phyloP scores from a whole-genome alignment of 352 stramenopile species.

The Blastocystis sp. region DNA sequence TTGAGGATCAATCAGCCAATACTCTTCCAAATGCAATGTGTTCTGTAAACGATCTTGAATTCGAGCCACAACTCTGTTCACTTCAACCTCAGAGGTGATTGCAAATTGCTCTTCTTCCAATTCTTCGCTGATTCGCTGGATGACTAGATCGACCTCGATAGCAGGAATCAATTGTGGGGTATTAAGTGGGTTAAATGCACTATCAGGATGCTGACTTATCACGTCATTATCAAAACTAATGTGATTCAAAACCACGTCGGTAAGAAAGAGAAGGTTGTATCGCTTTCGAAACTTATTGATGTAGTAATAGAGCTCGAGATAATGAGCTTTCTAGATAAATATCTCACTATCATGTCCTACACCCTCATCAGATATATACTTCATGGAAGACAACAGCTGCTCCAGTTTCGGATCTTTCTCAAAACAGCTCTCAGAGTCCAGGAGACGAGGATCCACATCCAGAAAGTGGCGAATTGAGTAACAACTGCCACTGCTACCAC shows the following conservation, averaged over 20 bases:
- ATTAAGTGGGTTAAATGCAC: conserved; percentile 41
- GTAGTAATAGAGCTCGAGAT: background rate
- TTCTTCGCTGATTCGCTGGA: background rate
- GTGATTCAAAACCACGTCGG: conserved; percentile 64
- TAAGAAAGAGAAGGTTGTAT: conserved; percentile 47
- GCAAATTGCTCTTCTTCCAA: background rate
- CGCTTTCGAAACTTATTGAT: background rate
- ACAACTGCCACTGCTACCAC: conserved; percentile 52
- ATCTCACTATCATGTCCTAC: background rate
- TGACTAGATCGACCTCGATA: conserved; percentile 50
- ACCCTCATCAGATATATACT: background rate
- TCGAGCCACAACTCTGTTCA: background rate
- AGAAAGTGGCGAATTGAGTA: conserved; percentile 59
- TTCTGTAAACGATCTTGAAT: background rate
- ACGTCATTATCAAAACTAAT: conserved; percentile 50
- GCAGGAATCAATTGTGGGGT: conserved; percentile 57
- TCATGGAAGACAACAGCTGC: background rate
- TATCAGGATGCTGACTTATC: conserved; percentile 37
- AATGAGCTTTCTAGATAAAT: conserved; percentile 10
- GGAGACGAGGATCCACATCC: conserved; percentile 23
- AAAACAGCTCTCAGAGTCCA: background rate
- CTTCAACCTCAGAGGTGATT: background rate
- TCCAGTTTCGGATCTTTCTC: background rate
- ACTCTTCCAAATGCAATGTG: conserved; percentile 45
- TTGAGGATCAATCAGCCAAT: conserved; percentile 31